Base-by-base conservation (phyloP, 768 basidiomycete genomes). In the Daedalea quercina region DNA sequence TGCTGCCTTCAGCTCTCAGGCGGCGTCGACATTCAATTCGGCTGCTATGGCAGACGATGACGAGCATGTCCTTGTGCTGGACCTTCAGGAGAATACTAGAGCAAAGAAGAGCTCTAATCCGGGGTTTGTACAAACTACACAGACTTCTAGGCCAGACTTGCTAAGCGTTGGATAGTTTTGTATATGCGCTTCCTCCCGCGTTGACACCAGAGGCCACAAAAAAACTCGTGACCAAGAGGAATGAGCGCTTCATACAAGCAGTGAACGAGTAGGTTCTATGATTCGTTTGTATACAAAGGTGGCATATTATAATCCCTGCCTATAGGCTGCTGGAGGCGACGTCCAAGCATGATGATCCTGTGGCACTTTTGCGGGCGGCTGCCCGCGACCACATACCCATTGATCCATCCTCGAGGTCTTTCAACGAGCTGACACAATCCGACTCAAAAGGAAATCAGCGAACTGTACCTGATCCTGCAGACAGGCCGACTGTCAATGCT, bases 311-410 rank as follows among this genome's bases (percentile, higher is more conserved):
- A 6, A 45, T 25, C 13, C 44, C 13, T 34, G 35, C 22, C n/a
- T 13, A 40, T 35, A 90, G 89, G 54, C 73, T 91, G 34, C 66
- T 91, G 19, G 58, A 65, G 8, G 82, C 86, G 8, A 75, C 77
- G 12, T 65, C 74, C 1, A 61, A 65, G 9, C 65, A 60, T 0
- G 84, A 84, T 22, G 85, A 91, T 60, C 78, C 91, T 0, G 78
- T 82, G 1, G 57, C 62, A 13, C 65, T 92, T 9, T 65, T 94
- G 7, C 76, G 83, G 63, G 76, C 77, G 6, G 89, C 88, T 22
- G 85, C 83, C 2, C 73, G 72, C 23, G 81, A 82, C 24, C 83
- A 87, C 57, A 73, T 94, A 9, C 92, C 92, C 2, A 70, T 87
- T 24, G 75, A 87, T 58, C 84, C 85, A 7, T 48, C 55, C 25